These are phyloP conservation scores for Globisporangium spiculum DNA, from an alignment of 352 stramenopile species.

Conservation along the genomic window DNA sequence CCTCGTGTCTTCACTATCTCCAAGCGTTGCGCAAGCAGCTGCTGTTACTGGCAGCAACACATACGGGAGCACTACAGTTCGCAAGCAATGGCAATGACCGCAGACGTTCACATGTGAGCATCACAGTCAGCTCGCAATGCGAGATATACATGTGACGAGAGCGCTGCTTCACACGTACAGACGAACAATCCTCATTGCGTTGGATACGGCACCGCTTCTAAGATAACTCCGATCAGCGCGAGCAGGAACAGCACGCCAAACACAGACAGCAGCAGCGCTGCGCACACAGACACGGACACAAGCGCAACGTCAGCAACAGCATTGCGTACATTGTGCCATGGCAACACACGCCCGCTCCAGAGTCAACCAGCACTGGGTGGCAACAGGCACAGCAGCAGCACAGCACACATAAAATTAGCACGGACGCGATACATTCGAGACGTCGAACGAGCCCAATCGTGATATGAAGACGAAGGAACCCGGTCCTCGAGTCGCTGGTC, in stretches of 20 bases:
- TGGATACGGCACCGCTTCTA: slow-evolving; percentile 53
- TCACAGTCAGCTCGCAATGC: background rate
- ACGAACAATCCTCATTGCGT: slow-evolving; percentile 71
- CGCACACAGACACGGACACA: background rate
- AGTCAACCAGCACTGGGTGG: background rate
- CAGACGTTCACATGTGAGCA: background rate
- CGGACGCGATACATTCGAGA: too few species aligned
- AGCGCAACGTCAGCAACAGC: background rate
- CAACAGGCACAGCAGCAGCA: background rate
- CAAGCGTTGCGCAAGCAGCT: slow-evolving; percentile 46
- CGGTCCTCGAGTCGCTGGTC: too few species aligned
- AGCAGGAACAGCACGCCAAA: slow-evolving; percentile 48
- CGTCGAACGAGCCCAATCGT: too few species aligned
- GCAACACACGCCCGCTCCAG: background rate
- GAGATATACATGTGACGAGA: background rate
- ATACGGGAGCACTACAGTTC: slow-evolving; percentile 52
- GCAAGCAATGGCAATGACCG: background rate
- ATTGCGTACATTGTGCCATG: background rate
- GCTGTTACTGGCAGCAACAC: slow-evolving; percentile 61
- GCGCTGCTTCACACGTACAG: slow-evolving; percentile 22
- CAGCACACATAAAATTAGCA: too few species aligned
- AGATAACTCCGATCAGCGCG: slow-evolving; percentile 51
- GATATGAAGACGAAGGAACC: too few species aligned
- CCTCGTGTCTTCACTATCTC: slow-evolving; percentile 50
- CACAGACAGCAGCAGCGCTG: slow-evolving; percentile 38